Percentiles rank a stretch among this genome's conserved stretches.
These are phyloP conservation scores for Diaporthe capsici DNA, from an alignment of 2,329 filamentous ascomycete species.

Conservation along the genomic window DNA sequence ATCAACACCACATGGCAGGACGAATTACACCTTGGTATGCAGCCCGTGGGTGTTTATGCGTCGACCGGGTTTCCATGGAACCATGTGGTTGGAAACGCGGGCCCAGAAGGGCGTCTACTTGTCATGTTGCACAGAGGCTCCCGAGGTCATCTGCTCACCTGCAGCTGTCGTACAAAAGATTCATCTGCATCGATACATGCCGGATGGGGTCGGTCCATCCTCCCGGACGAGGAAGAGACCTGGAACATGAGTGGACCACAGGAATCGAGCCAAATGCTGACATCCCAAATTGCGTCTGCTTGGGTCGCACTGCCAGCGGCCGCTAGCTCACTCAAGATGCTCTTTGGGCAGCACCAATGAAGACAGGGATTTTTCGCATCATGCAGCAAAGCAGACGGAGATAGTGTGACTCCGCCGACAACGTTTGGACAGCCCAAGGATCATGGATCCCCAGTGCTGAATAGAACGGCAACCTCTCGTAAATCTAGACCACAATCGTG, in stretches of 20 bases:
- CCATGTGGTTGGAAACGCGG: not conserved
- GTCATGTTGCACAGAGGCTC: not conserved
- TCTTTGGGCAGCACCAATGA: not conserved
- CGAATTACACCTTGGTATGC: not conserved
- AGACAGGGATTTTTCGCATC: not conserved
- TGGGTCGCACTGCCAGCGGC: not conserved
- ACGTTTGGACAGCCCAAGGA: not conserved
- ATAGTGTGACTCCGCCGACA: not conserved
- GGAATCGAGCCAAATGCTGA: slow-evolving; percentile 11
- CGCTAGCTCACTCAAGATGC: not conserved
- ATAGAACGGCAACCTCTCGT: not conserved
- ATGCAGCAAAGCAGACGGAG: not conserved
- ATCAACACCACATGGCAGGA: not conserved
- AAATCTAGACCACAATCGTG: not conserved
- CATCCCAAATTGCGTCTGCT: slow-evolving; percentile 6
- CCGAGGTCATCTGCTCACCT: not conserved
- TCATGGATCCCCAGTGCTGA: not conserved
- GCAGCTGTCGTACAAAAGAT: not conserved
- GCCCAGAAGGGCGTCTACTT: not conserved
- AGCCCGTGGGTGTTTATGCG: not conserved
- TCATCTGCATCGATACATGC: not conserved
- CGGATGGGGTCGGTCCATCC: not conserved
- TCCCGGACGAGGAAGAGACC: not conserved
- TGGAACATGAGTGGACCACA: not conserved
- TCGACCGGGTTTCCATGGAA: not conserved